Conservation (phyloP, 805 yeast species). For the Ogataea nonfermentans region DNA sequence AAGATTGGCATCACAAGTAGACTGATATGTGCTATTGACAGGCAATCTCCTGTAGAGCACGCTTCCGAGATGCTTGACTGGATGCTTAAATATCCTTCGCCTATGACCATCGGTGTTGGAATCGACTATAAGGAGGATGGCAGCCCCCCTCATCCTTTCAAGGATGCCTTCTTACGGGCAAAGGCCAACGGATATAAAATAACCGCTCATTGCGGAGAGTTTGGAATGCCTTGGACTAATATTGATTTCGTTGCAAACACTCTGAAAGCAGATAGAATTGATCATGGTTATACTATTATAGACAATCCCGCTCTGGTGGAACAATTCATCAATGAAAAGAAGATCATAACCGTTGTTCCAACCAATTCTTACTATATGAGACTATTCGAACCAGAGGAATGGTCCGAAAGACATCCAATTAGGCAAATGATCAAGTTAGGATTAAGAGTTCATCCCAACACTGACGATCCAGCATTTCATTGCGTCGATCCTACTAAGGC, state of each 20-base stretch:
- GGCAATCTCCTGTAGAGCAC: constrained; percentile 27
- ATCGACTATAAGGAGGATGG: constrained; percentile 33
- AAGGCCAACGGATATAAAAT: constrained; percentile 25
- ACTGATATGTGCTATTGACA: constrained; percentile 32
- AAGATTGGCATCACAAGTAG: constrained; percentile 23
- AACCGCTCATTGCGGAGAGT: constrained; percentile 36
- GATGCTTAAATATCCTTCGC: constrained; percentile 28
- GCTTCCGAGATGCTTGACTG: constrained; percentile 31
- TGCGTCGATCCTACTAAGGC: constrained; percentile 31
- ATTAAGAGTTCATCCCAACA: constrained; percentile 31
- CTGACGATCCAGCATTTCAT: constrained; percentile 35
- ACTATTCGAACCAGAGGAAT: constrained; percentile 27
- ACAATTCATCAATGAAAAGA: constrained; percentile 23
- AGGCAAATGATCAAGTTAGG: constrained; percentile 30
- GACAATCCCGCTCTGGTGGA: constrained; percentile 27
- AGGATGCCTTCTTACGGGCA: constrained; percentile 28
- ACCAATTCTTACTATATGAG: constrained; percentile 34
- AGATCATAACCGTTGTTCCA: constrained; percentile 32
- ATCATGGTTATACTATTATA: constrained; percentile 33
- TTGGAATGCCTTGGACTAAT: constrained; percentile 30
- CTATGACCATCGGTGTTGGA: constrained; percentile 31
- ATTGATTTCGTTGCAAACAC: constrained; percentile 28
- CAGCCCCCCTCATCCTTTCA: constrained; percentile 31
- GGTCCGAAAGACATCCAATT: constrained; percentile 34
- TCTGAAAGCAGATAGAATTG: constrained; percentile 29